A percentile compares a stretch with the other conserved stretches of the same genome.
phyloP scores from a whole-genome alignment of 2,329 filamentous ascomycete species.

The Talaromyces sp. region DNA sequence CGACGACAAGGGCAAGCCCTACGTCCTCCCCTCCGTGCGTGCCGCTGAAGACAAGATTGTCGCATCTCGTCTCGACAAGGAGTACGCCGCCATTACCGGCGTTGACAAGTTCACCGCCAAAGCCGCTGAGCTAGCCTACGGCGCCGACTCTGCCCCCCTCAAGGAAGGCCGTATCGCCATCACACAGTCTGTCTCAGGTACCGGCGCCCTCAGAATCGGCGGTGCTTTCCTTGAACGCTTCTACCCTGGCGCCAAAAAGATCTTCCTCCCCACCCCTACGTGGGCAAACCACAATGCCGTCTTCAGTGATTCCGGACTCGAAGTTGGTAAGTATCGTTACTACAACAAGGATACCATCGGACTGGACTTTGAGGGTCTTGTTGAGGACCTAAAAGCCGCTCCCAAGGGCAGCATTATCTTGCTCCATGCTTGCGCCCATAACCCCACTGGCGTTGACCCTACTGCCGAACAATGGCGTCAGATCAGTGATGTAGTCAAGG shows the following conservation, averaged over 20 bases:
- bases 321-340: conserved; percentile 95
- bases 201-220: conserved; percentile 90
- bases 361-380: conserved; percentile 91
- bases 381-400: conserved; percentile 84
- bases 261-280: conserved; percentile 93
- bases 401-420: conserved; percentile 85
- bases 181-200: conserved; percentile 97
- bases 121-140: conserved; percentile 87
- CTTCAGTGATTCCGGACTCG: conserved; percentile 87
- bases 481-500: conserved; percentile 83
- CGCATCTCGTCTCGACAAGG: conserved; percentile 78
- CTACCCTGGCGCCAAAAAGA: conserved; percentile 87
- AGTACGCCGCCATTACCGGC: conserved; percentile 97
- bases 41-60: conserved; percentile 85
- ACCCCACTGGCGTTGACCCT: conserved; percentile 94
- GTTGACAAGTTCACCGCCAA: conserved; percentile 90
- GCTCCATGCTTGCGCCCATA: conserved; percentile 96
- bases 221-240: conserved; percentile 89
- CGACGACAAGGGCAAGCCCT: conserved; percentile 96
- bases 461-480: conserved; percentile 87
- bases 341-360: conserved; percentile 99
- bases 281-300: conserved; percentile 99
- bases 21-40: conserved; percentile 90
- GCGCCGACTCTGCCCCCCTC: conserved; percentile 71
- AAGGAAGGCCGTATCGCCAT: conserved; percentile 75